These are phyloP conservation scores for Phaseolus coccineus DNA, from an alignment of 331 rosid genomes.

Conservation along the genomic window DNA sequence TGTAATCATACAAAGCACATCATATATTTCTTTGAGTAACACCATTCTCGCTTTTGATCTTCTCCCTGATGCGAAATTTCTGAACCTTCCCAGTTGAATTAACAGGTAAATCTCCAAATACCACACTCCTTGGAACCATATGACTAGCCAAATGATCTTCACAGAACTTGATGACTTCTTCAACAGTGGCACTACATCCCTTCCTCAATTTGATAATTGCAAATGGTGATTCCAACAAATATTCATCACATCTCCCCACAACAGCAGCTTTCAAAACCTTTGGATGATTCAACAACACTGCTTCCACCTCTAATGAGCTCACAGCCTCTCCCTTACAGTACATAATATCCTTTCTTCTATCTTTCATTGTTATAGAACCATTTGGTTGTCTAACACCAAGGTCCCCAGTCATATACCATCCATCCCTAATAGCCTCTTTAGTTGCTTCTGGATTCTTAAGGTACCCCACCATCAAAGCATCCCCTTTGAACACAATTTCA, in stretches of 20 bases:
- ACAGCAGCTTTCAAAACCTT: constrained; percentile 76
- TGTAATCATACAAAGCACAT: background rate
- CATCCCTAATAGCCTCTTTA: constrained; percentile 61
- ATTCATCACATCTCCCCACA: constrained; percentile 56
- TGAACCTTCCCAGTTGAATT: constrained; percentile 90
- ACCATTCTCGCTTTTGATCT: constrained; percentile 44
- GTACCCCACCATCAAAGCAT: constrained; percentile 73
- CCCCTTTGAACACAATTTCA: constrained; percentile 77
- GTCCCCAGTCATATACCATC: constrained; percentile 89
- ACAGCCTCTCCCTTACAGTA: constrained; percentile 49
- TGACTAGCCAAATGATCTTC: constrained; percentile 52
- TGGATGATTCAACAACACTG: constrained; percentile 73
- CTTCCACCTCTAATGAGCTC: constrained; percentile 81
- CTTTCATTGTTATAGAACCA: constrained; percentile 73
- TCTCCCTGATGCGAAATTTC: constrained; percentile 68
- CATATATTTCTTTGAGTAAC: constrained; percentile 12
- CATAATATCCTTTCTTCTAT: constrained; percentile 68
- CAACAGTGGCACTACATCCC: constrained; percentile 50
- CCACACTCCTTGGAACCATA: constrained; percentile 74
- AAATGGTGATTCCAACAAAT: constrained; percentile 48
- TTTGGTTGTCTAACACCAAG: constrained; percentile 56
- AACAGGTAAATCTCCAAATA: constrained; percentile 78
- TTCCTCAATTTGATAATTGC: constrained; percentile 74
- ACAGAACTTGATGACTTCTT: constrained; percentile 70
- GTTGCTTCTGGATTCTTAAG: constrained; percentile 54